phyloP scores from a whole-genome alignment of 2,329 filamentous ascomycete species.

The Penicillium psychrosexuale region DNA sequence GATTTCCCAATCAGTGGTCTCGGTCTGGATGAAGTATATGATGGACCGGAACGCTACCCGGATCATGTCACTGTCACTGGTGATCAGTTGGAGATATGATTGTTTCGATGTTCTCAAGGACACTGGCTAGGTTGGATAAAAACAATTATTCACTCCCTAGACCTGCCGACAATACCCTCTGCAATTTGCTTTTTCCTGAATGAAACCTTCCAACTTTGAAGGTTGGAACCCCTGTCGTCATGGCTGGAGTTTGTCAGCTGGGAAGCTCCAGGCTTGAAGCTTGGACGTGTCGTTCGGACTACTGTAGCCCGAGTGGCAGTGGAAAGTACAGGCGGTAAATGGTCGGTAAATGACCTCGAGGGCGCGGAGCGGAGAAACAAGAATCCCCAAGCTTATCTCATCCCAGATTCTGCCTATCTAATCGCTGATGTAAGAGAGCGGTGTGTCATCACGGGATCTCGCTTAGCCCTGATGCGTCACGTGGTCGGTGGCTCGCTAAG shows the following conservation, averaged over 20 bases:
- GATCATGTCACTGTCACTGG: neutral
- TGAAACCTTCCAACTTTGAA: neutral
- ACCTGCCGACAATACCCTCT: neutral
- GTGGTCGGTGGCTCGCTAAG: slow-evolving; percentile 31
- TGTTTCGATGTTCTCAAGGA: neutral
- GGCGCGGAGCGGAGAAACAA: slow-evolving; percentile 3
- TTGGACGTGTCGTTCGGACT: slow-evolving; percentile 24
- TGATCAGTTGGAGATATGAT: neutral
- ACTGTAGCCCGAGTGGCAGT: slow-evolving; percentile 32
- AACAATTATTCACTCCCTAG: neutral
- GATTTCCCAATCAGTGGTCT: slow-evolving; percentile 34
- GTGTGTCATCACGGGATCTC: slow-evolving; percentile 24
- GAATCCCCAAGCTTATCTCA: neutral
- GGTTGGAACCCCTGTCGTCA: slow-evolving; percentile 17
- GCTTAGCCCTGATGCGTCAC: slow-evolving; percentile 28
- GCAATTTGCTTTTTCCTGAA: neutral
- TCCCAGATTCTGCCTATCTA: slow-evolving; percentile 18
- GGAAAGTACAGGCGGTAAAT: neutral
- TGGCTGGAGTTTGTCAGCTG: slow-evolving; percentile 23
- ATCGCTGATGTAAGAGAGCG: slow-evolving; percentile 22
- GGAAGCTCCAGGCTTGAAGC: slow-evolving; percentile 4
- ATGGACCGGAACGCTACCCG: slow-evolving; percentile 14
- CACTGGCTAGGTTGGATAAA: neutral
- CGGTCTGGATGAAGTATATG: slow-evolving; percentile 31
- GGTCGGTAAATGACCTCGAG: neutral